Base-by-base conservation (phyloP, 2,329 filamentous ascomycete species). In the Onygenales sp. region DNA sequence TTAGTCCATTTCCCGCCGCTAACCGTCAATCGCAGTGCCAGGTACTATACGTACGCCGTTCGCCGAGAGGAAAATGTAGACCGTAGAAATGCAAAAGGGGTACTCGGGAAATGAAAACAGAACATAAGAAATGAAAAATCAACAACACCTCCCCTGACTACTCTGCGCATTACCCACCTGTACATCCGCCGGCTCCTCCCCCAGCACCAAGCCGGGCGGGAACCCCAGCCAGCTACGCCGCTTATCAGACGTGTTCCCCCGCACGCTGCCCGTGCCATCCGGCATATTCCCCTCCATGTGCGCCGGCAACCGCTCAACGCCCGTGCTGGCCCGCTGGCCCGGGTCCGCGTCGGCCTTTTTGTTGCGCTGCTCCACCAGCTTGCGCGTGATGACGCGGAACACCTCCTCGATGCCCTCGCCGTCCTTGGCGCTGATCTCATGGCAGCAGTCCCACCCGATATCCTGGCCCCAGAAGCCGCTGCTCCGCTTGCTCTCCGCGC, bases 351-450 rank as follows among this genome's bases (percentile, higher is more conserved):
- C 78, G 11, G 78, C 65, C 45, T 75, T 76, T 54, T 76, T 76
- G 43, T 85, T 75, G 55, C 78, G 74, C 64, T 92, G 81, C 73
- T 96, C 92, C 5, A 85, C 83, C 14, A 86, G 72, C 72, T 95
- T 95, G 63, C 94, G 78, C 7, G 91, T 93, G 45, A 90, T 86
- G 31, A 95, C 89, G 1, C 92, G 81, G 63, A 97, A 97, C 0
- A 98, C 90, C 71, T 97, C 93, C 62, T 97, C 93, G 14, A 98
- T 91, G 14, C 92, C 92, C 75, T 96, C 91, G 54, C 91, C 91
- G 64, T 86, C 90, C 75, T 94, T 92, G 47, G 92, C 91, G 61
- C 85, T 91, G 65, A 98, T 92, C 74, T 98, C 93, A 70, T 97
- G 93, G 69, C 92, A 97, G 58, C 90, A 94, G 64, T 96, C 91